A percentile compares a stretch with the other conserved stretches of the same genome.
Conservation (phyloP, 1,139 yeast species). For the Taphrina pruni region DNA sequence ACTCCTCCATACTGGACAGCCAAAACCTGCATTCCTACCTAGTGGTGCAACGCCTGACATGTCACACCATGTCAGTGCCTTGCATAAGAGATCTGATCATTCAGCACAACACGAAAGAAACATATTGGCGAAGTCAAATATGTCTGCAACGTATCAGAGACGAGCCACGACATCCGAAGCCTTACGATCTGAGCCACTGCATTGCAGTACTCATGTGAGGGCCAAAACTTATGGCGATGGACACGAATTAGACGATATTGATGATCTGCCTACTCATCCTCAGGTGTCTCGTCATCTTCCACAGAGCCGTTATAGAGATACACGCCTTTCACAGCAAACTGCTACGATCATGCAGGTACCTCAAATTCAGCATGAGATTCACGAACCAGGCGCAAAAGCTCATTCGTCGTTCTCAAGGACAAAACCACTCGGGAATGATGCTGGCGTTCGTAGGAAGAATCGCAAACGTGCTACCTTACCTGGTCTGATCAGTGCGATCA, state of each 20-base stretch:
- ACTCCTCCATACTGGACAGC: background rate
- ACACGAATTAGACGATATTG: slow-evolving; percentile 51
- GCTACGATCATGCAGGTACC: no score
- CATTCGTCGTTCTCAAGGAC: no score
- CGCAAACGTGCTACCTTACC: slow-evolving; percentile 7
- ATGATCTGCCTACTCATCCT: slow-evolving; percentile 48
- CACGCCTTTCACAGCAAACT: no score
- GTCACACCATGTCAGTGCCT: slow-evolving; percentile 32
- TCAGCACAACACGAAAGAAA: background rate
- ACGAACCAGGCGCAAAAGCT: no score
- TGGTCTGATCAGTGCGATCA: slow-evolving; percentile 26
- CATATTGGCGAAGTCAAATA: slow-evolving; percentile 10
- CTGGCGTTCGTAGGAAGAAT: background rate
- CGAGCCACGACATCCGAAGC: slow-evolving; percentile 41
- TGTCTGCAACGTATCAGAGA: slow-evolving; percentile 3
- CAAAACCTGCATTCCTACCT: slow-evolving; percentile 26
- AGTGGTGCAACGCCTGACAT: slow-evolving; percentile 30
- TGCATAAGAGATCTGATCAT: background rate
- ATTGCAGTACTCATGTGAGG: slow-evolving; percentile 42
- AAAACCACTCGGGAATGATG: no score
- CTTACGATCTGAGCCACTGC: slow-evolving; percentile 43
- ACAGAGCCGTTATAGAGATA: background rate
- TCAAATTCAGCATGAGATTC: no score
- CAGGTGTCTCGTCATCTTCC: background rate
- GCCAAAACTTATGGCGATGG: slow-evolving; percentile 50